Evolutionary conservation across 108 stramenopile genomes (phyloP).

Genomic region (Nannochloropsis gaditana): DNA sequence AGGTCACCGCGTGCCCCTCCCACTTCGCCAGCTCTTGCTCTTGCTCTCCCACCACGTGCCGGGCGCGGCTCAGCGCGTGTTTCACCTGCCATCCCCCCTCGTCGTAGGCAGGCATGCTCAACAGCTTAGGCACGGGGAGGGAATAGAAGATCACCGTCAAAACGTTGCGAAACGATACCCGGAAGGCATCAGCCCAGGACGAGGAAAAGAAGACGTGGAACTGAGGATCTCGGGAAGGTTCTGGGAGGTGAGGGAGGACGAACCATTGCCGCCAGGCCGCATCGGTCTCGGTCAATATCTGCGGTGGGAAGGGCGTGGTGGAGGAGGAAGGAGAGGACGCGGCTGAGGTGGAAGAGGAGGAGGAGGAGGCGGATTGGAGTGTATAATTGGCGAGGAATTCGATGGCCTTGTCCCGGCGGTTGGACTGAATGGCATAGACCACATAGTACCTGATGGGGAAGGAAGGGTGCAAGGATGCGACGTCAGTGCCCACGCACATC

Average conservation of each 20-base stretch:
- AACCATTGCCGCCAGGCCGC: slow-evolving; percentile 26
- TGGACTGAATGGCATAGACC: not conserved
- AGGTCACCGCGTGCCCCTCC: not conserved
- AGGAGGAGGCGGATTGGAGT: not conserved
- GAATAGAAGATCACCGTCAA: not conserved
- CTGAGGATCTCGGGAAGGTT: slow-evolving; percentile 4
- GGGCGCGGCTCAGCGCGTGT: not conserved
- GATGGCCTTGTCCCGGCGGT: not conserved
- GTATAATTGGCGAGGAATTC: not conserved
- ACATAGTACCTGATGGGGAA: not conserved
- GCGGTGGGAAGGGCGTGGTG: not conserved
- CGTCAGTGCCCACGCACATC: too few species aligned
- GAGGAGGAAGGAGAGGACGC: not conserved
- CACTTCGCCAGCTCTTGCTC: not conserved
- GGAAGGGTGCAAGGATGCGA: too few species aligned
- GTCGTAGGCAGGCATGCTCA: not conserved
- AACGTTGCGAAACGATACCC: not conserved
- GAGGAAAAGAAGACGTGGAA: slow-evolving; percentile 1
- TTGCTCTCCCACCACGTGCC: not conserved
- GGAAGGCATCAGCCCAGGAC: not conserved
- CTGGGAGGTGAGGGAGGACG: slow-evolving; percentile 20
- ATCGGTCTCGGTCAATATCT: not conserved
- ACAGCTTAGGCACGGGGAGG: not conserved
- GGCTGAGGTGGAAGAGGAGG: not conserved
- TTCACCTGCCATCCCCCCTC: not conserved